phyloP scores from a whole-genome alignment of 2,329 filamentous ascomycete species.

The Acrocalymma vagum region DNA sequence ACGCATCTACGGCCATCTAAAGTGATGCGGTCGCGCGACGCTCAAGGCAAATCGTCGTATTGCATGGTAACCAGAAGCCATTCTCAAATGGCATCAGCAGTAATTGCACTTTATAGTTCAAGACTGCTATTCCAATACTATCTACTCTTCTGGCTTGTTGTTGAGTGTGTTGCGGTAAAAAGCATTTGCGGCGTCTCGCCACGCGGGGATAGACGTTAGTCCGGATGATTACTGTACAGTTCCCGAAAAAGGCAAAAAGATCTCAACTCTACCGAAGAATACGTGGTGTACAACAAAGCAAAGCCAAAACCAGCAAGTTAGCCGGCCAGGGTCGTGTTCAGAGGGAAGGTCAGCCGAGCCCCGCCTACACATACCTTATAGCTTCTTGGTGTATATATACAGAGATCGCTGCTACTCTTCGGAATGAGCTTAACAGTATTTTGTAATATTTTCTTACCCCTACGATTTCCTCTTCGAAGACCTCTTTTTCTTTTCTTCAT shows the following conservation, averaged over 20 bases:
- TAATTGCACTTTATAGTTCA: conserved; percentile 1
- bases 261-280: too few species aligned
- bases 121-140: conserved; percentile 2
- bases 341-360: conserved; percentile 28
- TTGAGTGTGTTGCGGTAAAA: conserved; percentile 1
- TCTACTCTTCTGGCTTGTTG: not conserved
- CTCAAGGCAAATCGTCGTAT: conserved; percentile 4
- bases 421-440: not conserved
- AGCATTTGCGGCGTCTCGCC: conserved; percentile 1
- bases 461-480: too few species aligned
- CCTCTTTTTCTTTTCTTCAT: too few species aligned
- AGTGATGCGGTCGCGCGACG: conserved; percentile 4
- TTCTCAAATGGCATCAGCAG: conserved; percentile 1
- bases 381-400: too few species aligned
- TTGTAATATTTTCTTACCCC: not conserved
- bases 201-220: conserved; percentile 3
- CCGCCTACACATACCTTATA: conserved; percentile 22
- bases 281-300: too few species aligned
- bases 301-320: too few species aligned
- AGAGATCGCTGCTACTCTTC: conserved; percentile 2
- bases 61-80: conserved; percentile 3
- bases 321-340: too few species aligned
- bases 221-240: too few species aligned
- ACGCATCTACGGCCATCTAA: conserved; percentile 2
- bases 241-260: too few species aligned